Evolutionary conservation across 2,329 filamentous ascomycete species (phyloP), one percentile per base, ranked within the genome.

Genomic region (Nigrospora oryzae): DNA sequence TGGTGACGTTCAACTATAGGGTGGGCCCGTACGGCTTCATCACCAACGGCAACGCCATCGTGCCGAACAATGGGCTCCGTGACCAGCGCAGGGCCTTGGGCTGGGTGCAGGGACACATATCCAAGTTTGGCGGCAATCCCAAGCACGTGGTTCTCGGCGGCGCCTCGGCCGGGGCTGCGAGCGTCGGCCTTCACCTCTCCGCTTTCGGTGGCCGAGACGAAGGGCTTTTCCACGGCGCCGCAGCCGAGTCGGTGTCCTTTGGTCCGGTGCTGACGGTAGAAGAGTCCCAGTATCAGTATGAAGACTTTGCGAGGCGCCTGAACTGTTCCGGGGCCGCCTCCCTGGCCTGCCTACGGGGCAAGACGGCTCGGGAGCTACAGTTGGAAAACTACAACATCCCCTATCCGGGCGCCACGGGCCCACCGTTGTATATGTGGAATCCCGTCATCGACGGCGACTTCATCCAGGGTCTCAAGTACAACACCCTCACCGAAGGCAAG

Each of bases 1-100:
- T 88, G 0, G 83, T 90, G 2, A 82, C 73, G 11, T 75, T 87
- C 63, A 89, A 89, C 63, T 89, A 90, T 58, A 80, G 86, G 5
- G 83, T 90, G 11, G 85, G 85, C 0, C 74, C 77, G 0, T 89
- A 81, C 52, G 86, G 86, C 0, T 90, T 89, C 57, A 69, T 90
- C 12, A 76, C 78, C 2, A 70, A 79, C 45, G 64, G 74, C 14
- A 74, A 83, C 52, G 55, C 51, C 51, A 74, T 77, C 3, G 75
- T 73, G 46, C 57, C 81, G 33, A 89, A 89, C 59, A 81, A 81
- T 52, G 86, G 86, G 2, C 66, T 89, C 1, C 74, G 75, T 32
- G 85, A 89, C 58, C 84, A 88, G 60, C 68, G 81, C 43, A 82
- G 83, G 55, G 81, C 78, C 0, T 60, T 89, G 13, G 59, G 83